Conservation (phyloP, 2,329 filamentous ascomycete species). For the Fusarium bulbicola region DNA sequence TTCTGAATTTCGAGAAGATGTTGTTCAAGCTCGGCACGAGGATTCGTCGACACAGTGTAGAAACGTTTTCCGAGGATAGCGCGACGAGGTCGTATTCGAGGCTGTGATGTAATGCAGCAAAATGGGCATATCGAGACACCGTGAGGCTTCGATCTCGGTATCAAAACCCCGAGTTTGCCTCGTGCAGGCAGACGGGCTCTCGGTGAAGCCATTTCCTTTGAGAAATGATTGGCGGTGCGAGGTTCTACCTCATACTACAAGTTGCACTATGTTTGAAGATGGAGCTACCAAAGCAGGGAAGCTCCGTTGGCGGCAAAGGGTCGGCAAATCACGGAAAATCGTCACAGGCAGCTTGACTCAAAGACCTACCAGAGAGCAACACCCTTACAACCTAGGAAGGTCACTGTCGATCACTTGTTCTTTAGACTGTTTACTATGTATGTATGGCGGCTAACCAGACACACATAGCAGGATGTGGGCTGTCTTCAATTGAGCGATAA, state of each 20-base stretch:
- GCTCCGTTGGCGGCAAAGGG: conserved; percentile 38
- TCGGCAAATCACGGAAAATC: conserved; percentile 42
- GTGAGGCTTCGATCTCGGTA: conserved; percentile 21
- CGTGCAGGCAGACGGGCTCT: conserved; percentile 43
- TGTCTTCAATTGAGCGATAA: not conserved
- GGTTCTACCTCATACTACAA: conserved; percentile 4
- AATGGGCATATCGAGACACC: conserved; percentile 44
- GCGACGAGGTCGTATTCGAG: conserved; percentile 36
- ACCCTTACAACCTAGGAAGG: conserved; percentile 11
- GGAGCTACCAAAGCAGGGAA: conserved; percentile 29
- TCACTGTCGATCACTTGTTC: conserved; percentile 19
- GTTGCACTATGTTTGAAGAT: conserved; percentile 13
- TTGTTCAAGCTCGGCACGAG: conserved; percentile 65
- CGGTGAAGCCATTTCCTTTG: conserved; percentile 44
- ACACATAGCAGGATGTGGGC: not conserved
- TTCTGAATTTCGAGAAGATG: conserved; percentile 69
- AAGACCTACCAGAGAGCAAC: conserved; percentile 4
- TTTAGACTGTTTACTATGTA: not conserved
- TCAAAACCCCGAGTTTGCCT: conserved; percentile 42
- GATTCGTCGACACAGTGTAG: conserved; percentile 40
- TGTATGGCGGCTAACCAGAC: not conserved
- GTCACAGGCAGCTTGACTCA: conserved; percentile 10
- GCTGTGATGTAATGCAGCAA: conserved; percentile 43
- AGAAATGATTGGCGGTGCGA: conserved; percentile 33
- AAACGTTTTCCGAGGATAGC: conserved; percentile 41